Percentiles rank a stretch among this genome's conserved stretches.
phyloP scores from a whole-genome alignment of 2,329 filamentous ascomycete genomes.

The Endocalyx cinctus region DNA sequence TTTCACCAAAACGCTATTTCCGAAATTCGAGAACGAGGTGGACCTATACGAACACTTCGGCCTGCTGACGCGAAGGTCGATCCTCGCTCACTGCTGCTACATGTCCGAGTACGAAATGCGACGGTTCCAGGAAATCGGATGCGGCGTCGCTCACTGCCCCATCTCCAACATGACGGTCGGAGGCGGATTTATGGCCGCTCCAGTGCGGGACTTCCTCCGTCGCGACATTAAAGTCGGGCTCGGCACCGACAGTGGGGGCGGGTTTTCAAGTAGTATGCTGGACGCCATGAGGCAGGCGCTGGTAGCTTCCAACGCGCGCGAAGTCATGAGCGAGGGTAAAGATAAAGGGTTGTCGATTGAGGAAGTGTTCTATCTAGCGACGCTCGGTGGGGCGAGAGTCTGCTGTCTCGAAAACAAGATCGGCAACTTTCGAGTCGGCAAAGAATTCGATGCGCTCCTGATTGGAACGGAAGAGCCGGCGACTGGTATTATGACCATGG shows the following conservation, averaged over 20 bases:
- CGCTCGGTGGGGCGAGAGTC: constrained; percentile 56
- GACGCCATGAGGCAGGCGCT: constrained; percentile 55
- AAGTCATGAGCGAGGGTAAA: constrained; percentile 32
- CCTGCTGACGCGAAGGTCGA: constrained; percentile 49
- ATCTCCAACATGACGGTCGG: constrained; percentile 60
- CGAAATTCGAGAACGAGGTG: constrained; percentile 50
- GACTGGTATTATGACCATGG: constrained; percentile 45
- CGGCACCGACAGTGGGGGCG: constrained; percentile 61
- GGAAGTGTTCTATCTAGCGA: constrained; percentile 57
- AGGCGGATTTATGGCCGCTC: constrained; percentile 59
- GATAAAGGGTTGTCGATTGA: constrained; percentile 43
- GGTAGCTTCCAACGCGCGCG: constrained; percentile 46
- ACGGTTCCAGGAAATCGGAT: constrained; percentile 40
- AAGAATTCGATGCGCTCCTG: constrained; percentile 59
- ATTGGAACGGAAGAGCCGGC: constrained; percentile 27
- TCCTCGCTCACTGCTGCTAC: constrained; percentile 64
- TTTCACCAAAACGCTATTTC: constrained; percentile 52
- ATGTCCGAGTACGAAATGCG: constrained; percentile 53
- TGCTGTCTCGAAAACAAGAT: constrained; percentile 48
- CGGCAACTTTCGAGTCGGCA: constrained; percentile 54
- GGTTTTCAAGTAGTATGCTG: constrained; percentile 56
- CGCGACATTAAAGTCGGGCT: constrained; percentile 61
- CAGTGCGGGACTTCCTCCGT: constrained; percentile 51
- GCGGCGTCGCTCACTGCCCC: constrained; percentile 61
- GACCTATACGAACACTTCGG: constrained; percentile 55